Base-by-base conservation (phyloP, 1,139 yeast genomes). In the Insectozyma bohioensis region DNA sequence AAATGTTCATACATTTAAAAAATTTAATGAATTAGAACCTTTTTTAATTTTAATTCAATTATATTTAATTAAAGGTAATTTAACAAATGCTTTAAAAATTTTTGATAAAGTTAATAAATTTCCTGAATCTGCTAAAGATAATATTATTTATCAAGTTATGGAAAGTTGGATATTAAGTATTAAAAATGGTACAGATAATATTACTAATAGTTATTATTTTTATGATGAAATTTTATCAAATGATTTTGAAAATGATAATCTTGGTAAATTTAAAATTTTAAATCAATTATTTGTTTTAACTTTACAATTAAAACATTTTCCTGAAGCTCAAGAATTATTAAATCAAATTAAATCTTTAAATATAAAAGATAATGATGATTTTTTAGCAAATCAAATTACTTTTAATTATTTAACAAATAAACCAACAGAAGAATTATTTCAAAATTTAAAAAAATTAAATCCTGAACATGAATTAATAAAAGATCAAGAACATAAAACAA, bases 181-280 rank as follows among this genome's bases (percentile, higher is more conserved):
- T 22, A 65, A 63, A 46, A 85, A 83, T 30, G 80, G 77, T 35
- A 70, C 77, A 16, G 74, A 71, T 39, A 63, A 71, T 43, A 72
- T 78, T 42, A 81, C 73, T 54, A 76, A 77, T 43, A 67, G 85
- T 2, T 78, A 72, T 58, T 84, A 80, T 56, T 82, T 84, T 47
- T 84, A 75, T 55, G 92, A 84, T 54, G 94, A 84, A 57, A 64
- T 80, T 36, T 69, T 80, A 34, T 72, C 77, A 30, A 54, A 67
- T 16, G 70, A 66, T 38, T 65, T 63, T 35, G 68, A 65, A 20
- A 71, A 67, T 37, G 73, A 67, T 37, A 70, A 64, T 36, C 54
- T 50, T 28, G 70, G 71, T 20, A 63, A 63, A 42, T 59, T 55
- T 41, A 61, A 56, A 37, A 49, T 63, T 13, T 61, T 68, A 46